phyloP scores from a whole-genome alignment of 2,329 filamentous ascomycete genomes.

The Knufia fluminis region DNA sequence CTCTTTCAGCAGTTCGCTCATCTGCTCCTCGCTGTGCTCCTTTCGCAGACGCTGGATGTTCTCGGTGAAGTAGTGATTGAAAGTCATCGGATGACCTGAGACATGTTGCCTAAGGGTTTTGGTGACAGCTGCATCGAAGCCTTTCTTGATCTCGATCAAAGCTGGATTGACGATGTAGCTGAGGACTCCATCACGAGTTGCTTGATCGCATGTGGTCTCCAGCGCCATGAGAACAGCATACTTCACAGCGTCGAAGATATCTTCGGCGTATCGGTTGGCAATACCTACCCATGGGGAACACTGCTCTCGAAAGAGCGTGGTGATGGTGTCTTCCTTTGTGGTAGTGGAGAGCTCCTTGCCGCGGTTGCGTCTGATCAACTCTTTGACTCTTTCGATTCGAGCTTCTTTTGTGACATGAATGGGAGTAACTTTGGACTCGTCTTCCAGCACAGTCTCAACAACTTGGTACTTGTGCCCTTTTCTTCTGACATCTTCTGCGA shows the following conservation, averaged over 20 bases:
- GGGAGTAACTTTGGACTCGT: conserved; percentile 2
- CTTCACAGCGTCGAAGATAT: conserved; percentile 2
- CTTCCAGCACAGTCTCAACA: conserved; percentile 7
- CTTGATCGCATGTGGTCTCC: conserved; percentile 3
- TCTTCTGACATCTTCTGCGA: conserved; percentile 14
- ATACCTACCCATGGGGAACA: background rate
- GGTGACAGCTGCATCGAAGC: conserved; percentile 23
- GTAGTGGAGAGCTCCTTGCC: conserved; percentile 1
- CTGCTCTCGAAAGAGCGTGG: conserved; percentile 1
- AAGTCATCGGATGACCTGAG: conserved; percentile 29
- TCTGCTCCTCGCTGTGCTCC: conserved; percentile 1
- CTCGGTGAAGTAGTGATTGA: conserved; percentile 31
- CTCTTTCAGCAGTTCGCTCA: background rate
- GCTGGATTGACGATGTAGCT: background rate
- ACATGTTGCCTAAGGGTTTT: conserved; percentile 42
- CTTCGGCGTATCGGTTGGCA: background rate
- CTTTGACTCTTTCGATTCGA: conserved; percentile 10
- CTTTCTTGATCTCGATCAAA: conserved; percentile 10
- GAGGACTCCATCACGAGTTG: background rate
- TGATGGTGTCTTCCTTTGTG: conserved; percentile 3
- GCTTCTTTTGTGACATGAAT: conserved; percentile 4
- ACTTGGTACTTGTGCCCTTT: conserved; percentile 15
- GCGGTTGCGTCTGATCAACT: conserved; percentile 16
- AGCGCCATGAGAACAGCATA: conserved; percentile 7
- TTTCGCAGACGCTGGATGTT: conserved; percentile 25